Base-by-base conservation (phyloP, 208 protist genomes). In the Leishmania tropica region DNA sequence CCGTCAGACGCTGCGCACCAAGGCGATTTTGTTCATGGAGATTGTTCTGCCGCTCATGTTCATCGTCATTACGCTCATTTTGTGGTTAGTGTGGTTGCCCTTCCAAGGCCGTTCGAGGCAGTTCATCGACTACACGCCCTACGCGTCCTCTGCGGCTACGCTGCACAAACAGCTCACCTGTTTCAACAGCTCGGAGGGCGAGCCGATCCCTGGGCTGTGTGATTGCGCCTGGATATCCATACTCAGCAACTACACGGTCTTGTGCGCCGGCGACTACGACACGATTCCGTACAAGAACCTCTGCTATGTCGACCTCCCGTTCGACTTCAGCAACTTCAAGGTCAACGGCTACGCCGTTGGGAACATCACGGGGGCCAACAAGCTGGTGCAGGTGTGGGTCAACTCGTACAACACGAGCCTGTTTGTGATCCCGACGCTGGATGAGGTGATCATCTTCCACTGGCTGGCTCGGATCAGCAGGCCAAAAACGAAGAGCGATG, bases 41-140 rank as follows among this genome's bases (percentile, higher is more conserved):
- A 79, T 95, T 64, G n/a, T 89, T n/a, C 75, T 93, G 60, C 89
- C 92, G 17, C 45, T 95, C 31, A 37, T 93, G 37, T 95, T 90
- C 83, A 72, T 93, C 13, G 48, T 90, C 1, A 83, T 83, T 54
- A 81, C 88, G 5, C 80, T 92, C 31, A 80, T 91, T 62, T 67
- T 93, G 24, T 92, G 89, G 87, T 42, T 53, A 3, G 76, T 90
- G 53, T 89, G 81, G 81, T 45, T 81, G 58, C 85, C 85, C 0
- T 78, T 71, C 58, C 31, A 42, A 4, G 81, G 85, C 67, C 11
- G 28, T 21, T 8, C 48, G 2, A 24, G 28, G 21, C 82, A 87
- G 71, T 90, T 88, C 40, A 80, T 92, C 40, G 58, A 68, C 35
- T 86, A 89, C 79, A 53, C 0, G 1, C 64, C 86, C 10, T 37